These are phyloP conservation scores for Linnemannia schmuckeri DNA, from an alignment of 192 early-diverging fungal genomes.

Conservation along the genomic window DNA sequence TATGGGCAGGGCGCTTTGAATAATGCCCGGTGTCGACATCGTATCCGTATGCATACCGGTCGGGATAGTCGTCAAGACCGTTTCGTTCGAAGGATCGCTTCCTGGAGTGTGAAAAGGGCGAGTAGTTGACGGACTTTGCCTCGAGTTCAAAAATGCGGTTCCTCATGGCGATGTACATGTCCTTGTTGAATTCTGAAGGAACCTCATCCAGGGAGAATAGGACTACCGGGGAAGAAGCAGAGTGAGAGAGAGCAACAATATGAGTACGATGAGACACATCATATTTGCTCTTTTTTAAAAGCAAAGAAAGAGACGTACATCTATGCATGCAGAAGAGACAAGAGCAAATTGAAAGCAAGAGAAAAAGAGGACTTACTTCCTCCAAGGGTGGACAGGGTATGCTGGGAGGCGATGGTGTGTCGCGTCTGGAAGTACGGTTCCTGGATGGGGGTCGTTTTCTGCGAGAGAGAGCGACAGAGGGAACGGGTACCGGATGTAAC, in stretches of 20 bases:
- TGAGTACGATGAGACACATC: not conserved
- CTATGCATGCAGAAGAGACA: not conserved
- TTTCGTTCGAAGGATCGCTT: constrained; percentile 35
- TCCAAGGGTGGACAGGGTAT: constrained; percentile 52
- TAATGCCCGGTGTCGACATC: constrained; percentile 11
- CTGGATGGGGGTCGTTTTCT: constrained; percentile 50
- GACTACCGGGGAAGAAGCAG: constrained; percentile 9
- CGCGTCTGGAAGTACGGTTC: constrained; percentile 53
- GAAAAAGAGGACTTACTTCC: constrained; percentile 24
- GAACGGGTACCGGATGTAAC: not conserved
- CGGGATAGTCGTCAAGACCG: constrained; percentile 23
- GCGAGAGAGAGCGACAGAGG: not conserved
- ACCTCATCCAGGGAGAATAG: constrained; percentile 49
- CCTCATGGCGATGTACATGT: constrained; percentile 50
- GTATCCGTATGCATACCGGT: not conserved
- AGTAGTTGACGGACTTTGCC: constrained; percentile 40
- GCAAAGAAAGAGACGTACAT: not conserved
- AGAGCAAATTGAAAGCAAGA: not conserved
- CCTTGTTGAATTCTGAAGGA: constrained; percentile 36
- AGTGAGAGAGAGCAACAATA: not conserved
- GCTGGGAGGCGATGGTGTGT: constrained; percentile 50
- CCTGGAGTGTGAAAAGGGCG: constrained; percentile 30
- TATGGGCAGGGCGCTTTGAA: constrained; percentile 20
- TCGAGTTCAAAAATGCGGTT: constrained; percentile 52
- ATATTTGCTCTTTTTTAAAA: not conserved